Evolutionary conservation across 768 basidiomycete genomes (phyloP), one percentile per base, ranked within the genome.

Genomic region (Panaeolus cyanescens): DNA sequence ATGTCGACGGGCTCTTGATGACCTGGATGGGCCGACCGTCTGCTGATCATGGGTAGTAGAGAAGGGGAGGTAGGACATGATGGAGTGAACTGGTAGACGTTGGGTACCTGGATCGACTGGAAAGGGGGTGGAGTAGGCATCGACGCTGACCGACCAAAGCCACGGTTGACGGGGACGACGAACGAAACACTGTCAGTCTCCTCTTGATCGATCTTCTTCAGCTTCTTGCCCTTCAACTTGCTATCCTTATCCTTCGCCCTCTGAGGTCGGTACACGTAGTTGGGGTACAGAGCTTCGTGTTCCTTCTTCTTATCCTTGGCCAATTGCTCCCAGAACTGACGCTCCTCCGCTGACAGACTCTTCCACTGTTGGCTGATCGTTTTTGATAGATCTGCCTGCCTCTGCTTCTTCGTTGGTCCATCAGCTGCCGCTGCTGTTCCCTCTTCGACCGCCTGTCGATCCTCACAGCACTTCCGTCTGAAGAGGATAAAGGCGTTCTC

Each of bases 401-500:
- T 85, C 72, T 89, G 86, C 72, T 90, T 91, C 85, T 90, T 91
- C 13, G 82, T 72, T 4, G 84, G 80, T 1, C 74, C 73, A 15
- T 74, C 75, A 1, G 71, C 62, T 20, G 69, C 54, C 17, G 73
- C 68, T 5, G 72, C 75, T 50, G 45, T 20, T 28, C 45, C 45
- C 3, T 76, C 81, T 56, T 85, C 85, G 54, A 82, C 81, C 13
- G 78, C 76, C 72, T 89, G 85, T 32, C 86, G 84, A 55, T 90
- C 87, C 74, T 89, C 87, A 74, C 87, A 90, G 75, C 88, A 90
- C 68, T 89, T 86, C 67, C 90, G 83, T 58, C 91, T 85, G 83
- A 92, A 92, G 59, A 92, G 82, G 71, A 92, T 92, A 79, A 92
- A 92, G 7, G 91, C 91, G 68, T 92, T 92, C 76, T 91, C 89